These are phyloP conservation scores for Murraya koenigii DNA, from an alignment of 345 rosid genomes.

Conservation along the genomic window DNA sequence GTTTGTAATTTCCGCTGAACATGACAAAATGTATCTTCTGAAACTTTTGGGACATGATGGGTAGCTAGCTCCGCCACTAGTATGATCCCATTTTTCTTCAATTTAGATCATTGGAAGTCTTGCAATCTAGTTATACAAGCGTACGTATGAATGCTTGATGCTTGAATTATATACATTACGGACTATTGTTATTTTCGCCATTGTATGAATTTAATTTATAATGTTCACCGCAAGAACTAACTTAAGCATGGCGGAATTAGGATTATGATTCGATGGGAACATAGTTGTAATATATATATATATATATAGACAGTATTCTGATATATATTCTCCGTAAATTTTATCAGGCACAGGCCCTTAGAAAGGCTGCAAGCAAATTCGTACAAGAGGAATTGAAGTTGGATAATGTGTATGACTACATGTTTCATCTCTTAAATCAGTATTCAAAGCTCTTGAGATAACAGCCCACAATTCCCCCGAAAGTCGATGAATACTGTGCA, in stretches of 20 bases:
- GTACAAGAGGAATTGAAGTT: slow-evolving; percentile 52
- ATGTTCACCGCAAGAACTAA: neutral
- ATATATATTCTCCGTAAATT: neutral
- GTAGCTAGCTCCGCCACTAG: too few species aligned
- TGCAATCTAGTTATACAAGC: too few species aligned
- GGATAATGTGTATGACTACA: slow-evolving; percentile 72
- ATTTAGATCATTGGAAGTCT: neutral
- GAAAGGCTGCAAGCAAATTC: slow-evolving; percentile 55
- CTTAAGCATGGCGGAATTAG: too few species aligned
- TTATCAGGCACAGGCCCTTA: slow-evolving; percentile 65
- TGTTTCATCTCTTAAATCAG: slow-evolving; percentile 67
- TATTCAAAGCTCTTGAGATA: slow-evolving; percentile 58
- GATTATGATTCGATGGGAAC: neutral
- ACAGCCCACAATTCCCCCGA: slow-evolving; percentile 43
- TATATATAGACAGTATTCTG: too few species aligned
- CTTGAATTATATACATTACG: too few species aligned
- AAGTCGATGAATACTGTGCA: slow-evolving; percentile 46
- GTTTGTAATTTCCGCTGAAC: too few species aligned
- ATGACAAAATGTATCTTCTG: too few species aligned
- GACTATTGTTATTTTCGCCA: too few species aligned
- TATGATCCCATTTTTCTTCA: neutral
- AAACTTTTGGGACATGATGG: too few species aligned
- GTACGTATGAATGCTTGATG: neutral
- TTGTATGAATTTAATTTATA: neutral
- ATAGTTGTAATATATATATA: too few species aligned